Conservation (phyloP, 2,329 filamentous ascomycete species). For the Ilyonectria mors-panacis region DNA sequence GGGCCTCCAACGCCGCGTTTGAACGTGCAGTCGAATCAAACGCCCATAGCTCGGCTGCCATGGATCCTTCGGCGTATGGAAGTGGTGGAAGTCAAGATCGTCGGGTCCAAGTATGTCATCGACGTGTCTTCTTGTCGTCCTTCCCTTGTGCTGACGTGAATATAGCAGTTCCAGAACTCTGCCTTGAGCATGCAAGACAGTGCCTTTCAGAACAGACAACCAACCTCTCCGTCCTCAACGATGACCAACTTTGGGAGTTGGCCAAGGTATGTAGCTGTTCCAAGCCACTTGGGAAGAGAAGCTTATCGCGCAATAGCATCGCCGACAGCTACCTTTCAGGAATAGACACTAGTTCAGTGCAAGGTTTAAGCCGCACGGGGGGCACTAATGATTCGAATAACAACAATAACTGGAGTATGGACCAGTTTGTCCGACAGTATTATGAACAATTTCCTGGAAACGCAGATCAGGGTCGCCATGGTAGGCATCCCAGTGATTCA, state of each 20-base stretch:
- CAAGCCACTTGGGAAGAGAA: neutral
- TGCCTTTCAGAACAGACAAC: neutral
- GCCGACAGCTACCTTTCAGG: neutral
- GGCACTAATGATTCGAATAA: neutral
- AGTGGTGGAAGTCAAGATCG: neutral
- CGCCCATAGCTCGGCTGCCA: neutral
- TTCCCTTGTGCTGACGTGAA: neutral
- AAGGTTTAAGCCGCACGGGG: neutral
- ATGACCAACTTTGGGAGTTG: conserved; percentile 13
- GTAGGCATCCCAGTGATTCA: neutral
- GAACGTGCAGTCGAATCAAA: neutral
- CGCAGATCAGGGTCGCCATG: neutral
- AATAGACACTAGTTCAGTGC: neutral
- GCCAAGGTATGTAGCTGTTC: conserved; percentile 2
- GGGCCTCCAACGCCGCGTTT: neutral
- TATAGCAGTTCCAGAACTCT: no score
- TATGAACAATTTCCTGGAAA: neutral
- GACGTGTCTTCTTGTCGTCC: neutral
- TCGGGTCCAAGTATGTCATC: neutral
- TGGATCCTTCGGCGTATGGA: neutral
- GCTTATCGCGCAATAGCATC: conserved; percentile 11
- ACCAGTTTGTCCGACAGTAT: neutral
- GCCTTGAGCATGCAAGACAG: neutral
- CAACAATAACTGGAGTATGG: neutral
- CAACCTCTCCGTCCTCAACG: conserved; percentile 10